Conservation (phyloP, 1,284 basidiomycete species). For the Macrocystidia cucumis region DNA sequence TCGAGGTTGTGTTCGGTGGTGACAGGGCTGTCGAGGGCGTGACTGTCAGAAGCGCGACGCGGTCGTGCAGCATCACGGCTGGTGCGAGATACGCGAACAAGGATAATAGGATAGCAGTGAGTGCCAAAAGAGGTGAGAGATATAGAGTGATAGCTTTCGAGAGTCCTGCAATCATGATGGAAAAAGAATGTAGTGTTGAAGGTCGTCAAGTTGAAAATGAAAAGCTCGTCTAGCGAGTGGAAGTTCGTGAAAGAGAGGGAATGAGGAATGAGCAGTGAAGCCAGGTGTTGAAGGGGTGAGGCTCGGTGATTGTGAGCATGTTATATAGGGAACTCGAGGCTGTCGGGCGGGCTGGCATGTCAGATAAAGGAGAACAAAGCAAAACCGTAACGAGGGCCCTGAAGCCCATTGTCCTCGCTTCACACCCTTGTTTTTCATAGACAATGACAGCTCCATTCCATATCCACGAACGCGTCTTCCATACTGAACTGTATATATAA, state of each 20-base stretch:
- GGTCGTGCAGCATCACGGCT: constrained; percentile 45
- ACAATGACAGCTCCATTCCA: too few species aligned
- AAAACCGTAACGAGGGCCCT: too few species aligned
- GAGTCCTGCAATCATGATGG: constrained; percentile 56
- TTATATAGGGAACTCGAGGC: too few species aligned
- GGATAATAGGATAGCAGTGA: constrained; percentile 57
- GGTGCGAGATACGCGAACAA: constrained; percentile 64
- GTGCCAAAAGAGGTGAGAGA: constrained; percentile 56
- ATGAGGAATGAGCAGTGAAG: neutral
- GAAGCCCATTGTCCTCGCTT: too few species aligned
- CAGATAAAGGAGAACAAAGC: too few species aligned
- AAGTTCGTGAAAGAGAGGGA: constrained; percentile 9
- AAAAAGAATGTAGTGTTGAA: constrained; percentile 6
- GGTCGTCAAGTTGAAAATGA: constrained; percentile 12
- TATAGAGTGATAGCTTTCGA: constrained; percentile 66
- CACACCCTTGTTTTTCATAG: too few species aligned
- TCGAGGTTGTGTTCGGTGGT: constrained; percentile 27
- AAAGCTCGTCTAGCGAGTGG: constrained; percentile 26
- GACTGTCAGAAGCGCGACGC: constrained; percentile 59
- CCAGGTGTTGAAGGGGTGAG: too few species aligned
- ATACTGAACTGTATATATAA: too few species aligned
- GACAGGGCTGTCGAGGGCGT: constrained; percentile 47
- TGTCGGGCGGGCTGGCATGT: too few species aligned
- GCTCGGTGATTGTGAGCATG: too few species aligned
- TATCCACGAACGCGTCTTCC: too few species aligned